These are phyloP conservation scores for Saxophila tyrrhenica DNA, from an alignment of 495 filamentous ascomycete genomes.

Conservation along the genomic window DNA sequence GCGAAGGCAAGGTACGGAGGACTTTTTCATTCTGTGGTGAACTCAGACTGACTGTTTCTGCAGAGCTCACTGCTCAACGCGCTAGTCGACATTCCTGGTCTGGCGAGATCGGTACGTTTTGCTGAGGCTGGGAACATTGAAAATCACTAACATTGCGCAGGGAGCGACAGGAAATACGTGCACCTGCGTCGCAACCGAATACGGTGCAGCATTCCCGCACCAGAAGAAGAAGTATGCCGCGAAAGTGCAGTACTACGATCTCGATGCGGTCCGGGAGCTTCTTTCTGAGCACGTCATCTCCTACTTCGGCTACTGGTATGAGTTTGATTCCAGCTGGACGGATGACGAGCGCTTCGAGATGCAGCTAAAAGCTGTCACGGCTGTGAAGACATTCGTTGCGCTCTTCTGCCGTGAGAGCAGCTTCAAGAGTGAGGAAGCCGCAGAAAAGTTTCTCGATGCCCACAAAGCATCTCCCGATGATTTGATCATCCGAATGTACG, in stretches of 20 bases:
- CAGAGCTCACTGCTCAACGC: constrained; percentile 10
- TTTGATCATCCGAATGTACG: background rate
- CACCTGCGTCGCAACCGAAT: constrained; percentile 8
- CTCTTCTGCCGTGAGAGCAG: constrained; percentile 4
- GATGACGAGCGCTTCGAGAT: background rate
- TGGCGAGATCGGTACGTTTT: constrained; percentile 10
- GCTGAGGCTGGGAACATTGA: background rate
- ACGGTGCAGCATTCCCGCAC: background rate
- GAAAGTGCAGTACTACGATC: constrained; percentile 8
- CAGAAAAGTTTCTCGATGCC: background rate
- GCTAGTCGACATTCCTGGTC: constrained; percentile 3
- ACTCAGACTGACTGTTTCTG: background rate
- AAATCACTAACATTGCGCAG: constrained; percentile 2
- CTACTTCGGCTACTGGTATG: background rate
- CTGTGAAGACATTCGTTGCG: background rate
- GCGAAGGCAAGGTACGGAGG: background rate
- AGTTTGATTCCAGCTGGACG: constrained; percentile 1
- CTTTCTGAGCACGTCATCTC: background rate
- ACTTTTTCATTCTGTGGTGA: background rate
- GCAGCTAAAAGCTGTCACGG: background rate
- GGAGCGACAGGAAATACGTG: constrained; percentile 1
- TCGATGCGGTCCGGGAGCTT: background rate
- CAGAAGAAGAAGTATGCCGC: constrained; percentile 7
- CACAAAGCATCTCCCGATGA: background rate
- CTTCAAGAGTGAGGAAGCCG: constrained; percentile 3